Evolutionary conservation across 306 rosid genomes (phyloP), one percentile per base, ranked within the genome.

Genomic region (Elaeagnus macrophylla): DNA sequence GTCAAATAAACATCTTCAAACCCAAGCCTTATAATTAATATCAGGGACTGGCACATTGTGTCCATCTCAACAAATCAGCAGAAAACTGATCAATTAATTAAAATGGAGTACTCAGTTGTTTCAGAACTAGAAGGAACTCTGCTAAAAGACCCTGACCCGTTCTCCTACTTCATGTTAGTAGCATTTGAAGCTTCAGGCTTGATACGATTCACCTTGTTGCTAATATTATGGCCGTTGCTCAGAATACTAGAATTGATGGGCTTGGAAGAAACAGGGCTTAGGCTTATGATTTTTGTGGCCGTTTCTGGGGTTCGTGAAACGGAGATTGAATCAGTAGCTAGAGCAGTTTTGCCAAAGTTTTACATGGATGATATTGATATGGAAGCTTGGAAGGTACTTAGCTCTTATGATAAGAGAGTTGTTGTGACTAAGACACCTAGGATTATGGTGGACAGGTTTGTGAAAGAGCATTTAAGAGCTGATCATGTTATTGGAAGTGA

Each of bases 101-200:
- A 20, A 43, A 67, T 49, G 62, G 47, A 62, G 95, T 79, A 77
- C 12, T 77, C 94, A 5, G 81, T 82, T 13, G 81, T 77, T 18
- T 75, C 83, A 0, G 95, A 87, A 80, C 75, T 91, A n/a, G 96
- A 91, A 75, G 99, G 96, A 13, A 70, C 89, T 6, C 87, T 91
- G 50, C 53, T 91, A 39, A 84, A 72, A 64, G 79, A 81, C 56
- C 39, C 73, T 0, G 82, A 82, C 59, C 47, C 76, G 0, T 91
- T 87, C 73, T 77, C 93, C 8, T 91, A 84, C 79, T 87, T 84
- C 79, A 82, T 87, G 96, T 45, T 91, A 19, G 73, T 87, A 5
- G 87, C 99, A 10, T 91, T 87, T 14, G 99, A 91, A 60, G 83
- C 95, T 0, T 84, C 96, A 0, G 89, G 99, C 46, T 51, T 87